Base-by-base conservation (phyloP, 2,329 filamentous ascomycete species). In the Teratosphaeria gauchensis region DNA sequence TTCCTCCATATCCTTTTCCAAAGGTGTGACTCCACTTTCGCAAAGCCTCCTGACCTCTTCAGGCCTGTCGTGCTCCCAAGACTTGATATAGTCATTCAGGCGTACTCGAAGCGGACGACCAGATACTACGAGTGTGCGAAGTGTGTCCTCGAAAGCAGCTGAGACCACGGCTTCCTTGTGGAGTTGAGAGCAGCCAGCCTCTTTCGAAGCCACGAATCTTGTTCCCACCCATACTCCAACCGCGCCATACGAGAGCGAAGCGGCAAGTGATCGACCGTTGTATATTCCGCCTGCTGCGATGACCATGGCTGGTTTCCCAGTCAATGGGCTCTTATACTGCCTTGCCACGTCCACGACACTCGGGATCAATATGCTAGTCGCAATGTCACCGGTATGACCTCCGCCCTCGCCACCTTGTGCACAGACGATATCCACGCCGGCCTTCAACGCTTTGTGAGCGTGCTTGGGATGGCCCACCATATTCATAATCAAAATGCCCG, bases 401-500 rank as follows among this genome's bases (percentile, higher is more conserved):
- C 92, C 92, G 1, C 92, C 92, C 74, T 97, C 92, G 56, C 90
- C 90, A 53, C 92, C 92, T 77, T 97, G 92, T 1, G 92, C 86
- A 72, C 91, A 96, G 5, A 97, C 82, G 63, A 96, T 86, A 74
- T 97, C 92, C 9, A 95, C 90, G 51, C 92, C 92, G 0, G 87
- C 83, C 55, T 90, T 84, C 3, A 97, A 78, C 2, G 92, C 92
- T 77, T 96, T 96, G 72, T 87, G 83, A 0, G 92, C 92, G 73
- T 97, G 92, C 72, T 88, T 90, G 1, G 92, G 92, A 67, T 92
- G 89, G 0, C 92, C 92, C 21, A 96, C 91, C 92, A 96, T 96
- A 73, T 96, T 96, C 91, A 96, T 96, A 38, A 96, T 81, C 60
- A 95, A 71, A 48, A 97, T 88, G 0, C 88, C 89, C 0, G 88